Base-by-base conservation (phyloP, 805 yeast species). In the Candida sanyiensis region DNA sequence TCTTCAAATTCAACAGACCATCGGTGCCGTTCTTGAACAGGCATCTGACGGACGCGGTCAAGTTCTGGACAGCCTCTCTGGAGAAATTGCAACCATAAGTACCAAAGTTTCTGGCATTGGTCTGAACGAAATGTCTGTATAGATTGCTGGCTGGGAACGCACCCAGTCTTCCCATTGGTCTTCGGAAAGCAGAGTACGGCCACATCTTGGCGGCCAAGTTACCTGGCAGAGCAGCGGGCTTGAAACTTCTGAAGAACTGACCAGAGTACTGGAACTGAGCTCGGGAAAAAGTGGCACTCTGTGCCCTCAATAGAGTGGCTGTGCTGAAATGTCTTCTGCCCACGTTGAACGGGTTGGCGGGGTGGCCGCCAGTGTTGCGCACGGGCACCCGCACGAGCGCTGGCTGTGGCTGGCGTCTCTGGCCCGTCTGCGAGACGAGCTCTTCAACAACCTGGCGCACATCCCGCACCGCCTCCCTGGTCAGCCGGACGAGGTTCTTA, bases 51-150 rank as follows among this genome's bases (percentile, higher is more conserved):
- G 74, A 75, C 22, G 72, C 57, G 1, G 83, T 74, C 57, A 81
- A 62, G 50, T 71, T 77, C 44, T 64, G 64, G 20, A 75, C 80
- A 40, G 80, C 84, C 48, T 78, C 80, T 38, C 70, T 72, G 3
- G 80, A 62, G 11, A 58, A 50, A 12, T 54, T 54, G 5, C 57
- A 56, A 7, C 69, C 64, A 43, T 55, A 64, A 1, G 66, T 59
- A 9, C 67, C 59, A 39, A 60, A 68, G 52, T 59, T 59, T 51
- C 73, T 56, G 1, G 63, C 54, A 32, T 61, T 62, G 18, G 63
- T 60, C 33, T 53, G 51, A 6, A 57, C 50, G 42, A 67, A 67
- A 41, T 63, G 55, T 21, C 57, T 51, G 39, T 65, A 67, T 17
- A 66, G 47, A 3, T 60, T 52, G 18, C 49, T 46, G 15, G 28